Conservation (phyloP, 2,329 filamentous ascomycete species). For the Clarireedia sp. region DNA sequence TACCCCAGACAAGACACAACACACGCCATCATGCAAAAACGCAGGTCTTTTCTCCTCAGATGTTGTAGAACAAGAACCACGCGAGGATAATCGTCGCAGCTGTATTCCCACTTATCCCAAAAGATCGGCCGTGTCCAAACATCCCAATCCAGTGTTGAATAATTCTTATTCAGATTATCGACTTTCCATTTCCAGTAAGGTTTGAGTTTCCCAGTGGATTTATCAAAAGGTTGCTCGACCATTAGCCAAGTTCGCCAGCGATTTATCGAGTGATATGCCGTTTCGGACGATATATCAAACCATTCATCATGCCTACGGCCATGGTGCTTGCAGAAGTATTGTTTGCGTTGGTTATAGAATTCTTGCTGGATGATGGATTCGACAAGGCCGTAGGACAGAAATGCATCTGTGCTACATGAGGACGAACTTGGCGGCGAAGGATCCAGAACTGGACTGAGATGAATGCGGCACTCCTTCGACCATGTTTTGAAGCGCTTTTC, state of each 20-base stretch:
- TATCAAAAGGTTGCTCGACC: slow-evolving; percentile 10
- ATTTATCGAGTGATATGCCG: slow-evolving; percentile 8
- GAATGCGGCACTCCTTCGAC: slow-evolving; percentile 8
- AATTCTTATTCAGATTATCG: slow-evolving; percentile 3
- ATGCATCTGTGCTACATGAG: slow-evolving; percentile 3
- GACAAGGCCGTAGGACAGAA: slow-evolving; percentile 10
- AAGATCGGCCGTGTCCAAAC: slow-evolving; percentile 5
- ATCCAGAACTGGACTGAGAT: neutral
- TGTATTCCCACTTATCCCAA: neutral
- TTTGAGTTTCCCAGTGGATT: slow-evolving; percentile 5
- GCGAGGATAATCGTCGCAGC: neutral
- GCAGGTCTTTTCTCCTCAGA: neutral
- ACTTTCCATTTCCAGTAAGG: slow-evolving; percentile 17
- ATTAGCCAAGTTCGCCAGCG: slow-evolving; percentile 15
- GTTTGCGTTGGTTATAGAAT: slow-evolving; percentile 11
- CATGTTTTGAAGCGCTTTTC: slow-evolving; percentile 3
- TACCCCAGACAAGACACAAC: neutral
- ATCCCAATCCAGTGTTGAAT: slow-evolving; percentile 13
- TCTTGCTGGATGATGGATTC: slow-evolving; percentile 12
- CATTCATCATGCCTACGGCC: slow-evolving; percentile 12
- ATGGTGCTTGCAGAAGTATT: slow-evolving; percentile 5
- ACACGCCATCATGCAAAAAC: neutral
- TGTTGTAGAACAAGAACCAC: neutral
- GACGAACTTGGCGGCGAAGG: neutral
- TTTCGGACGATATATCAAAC: slow-evolving; percentile 11